Evolutionary conservation across 306 rosid species (phyloP).

Genomic region (Sesbania bispinosa): DNA sequence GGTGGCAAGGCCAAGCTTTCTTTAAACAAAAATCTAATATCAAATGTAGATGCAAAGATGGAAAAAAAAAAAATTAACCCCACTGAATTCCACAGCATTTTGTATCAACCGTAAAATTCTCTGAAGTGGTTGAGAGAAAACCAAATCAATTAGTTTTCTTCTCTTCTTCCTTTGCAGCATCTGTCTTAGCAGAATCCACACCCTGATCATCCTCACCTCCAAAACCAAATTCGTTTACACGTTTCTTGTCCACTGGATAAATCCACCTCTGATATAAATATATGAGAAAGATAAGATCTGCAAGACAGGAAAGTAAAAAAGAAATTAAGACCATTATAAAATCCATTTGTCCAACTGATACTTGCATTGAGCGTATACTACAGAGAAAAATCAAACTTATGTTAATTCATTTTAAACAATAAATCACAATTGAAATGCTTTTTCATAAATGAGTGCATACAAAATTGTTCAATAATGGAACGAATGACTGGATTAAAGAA

Average conservation of each 20-base stretch:
- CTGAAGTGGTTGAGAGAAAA: constrained; percentile 18
- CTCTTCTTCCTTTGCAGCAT: constrained; percentile 61
- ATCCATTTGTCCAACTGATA: background rate
- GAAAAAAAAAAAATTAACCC: constrained; percentile 30
- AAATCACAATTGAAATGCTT: background rate
- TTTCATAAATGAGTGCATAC: background rate
- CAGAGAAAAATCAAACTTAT: background rate
- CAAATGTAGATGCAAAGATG: constrained; percentile 26
- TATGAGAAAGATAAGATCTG: constrained; percentile 93
- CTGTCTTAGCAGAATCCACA: constrained; percentile 31
- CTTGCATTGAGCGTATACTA: background rate
- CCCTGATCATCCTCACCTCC: constrained; percentile 78
- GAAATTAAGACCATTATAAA: constrained; percentile 1
- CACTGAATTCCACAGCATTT: constrained; percentile 11
- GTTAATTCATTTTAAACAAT: background rate
- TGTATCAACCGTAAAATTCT: constrained; percentile 22
- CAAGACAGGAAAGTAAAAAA: constrained; percentile 25
- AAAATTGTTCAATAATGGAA: background rate
- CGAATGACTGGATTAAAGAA: background rate
- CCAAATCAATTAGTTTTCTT: constrained; percentile 85
- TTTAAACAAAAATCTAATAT: constrained; percentile 20
- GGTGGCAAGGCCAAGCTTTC: constrained; percentile 1
- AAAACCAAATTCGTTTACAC: constrained; percentile 91
- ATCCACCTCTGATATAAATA: constrained; percentile 84
- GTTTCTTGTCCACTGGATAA: constrained; percentile 93